phyloP scores from a whole-genome alignment of 2,329 filamentous ascomycete genomes.

The Penicillium capsulatum region DNA sequence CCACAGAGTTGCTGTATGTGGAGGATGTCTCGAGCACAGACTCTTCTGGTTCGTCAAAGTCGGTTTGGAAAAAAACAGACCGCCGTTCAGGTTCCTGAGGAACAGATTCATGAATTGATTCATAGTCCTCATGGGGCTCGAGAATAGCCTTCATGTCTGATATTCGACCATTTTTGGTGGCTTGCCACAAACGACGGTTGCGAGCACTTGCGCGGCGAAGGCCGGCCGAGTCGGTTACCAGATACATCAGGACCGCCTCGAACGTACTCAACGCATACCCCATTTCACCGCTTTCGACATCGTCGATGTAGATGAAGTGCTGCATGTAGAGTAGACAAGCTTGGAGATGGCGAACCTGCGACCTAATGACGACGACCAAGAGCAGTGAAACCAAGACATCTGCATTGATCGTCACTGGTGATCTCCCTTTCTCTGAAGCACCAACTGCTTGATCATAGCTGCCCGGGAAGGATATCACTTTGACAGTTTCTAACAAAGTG shows the following conservation, averaged over 20 bases:
- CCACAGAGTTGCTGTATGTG: constrained; percentile 20
- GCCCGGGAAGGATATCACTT: constrained; percentile 69
- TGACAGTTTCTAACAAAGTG: constrained; percentile 72
- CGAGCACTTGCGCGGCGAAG: constrained; percentile 78
- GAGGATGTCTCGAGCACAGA: constrained; percentile 20
- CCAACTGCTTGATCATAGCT: constrained; percentile 38
- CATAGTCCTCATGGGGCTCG: constrained; percentile 60
- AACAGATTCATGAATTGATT: constrained; percentile 26
- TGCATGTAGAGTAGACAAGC: constrained; percentile 91
- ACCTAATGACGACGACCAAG: constrained; percentile 85
- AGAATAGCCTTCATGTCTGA: constrained; percentile 72
- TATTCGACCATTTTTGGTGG: constrained; percentile 71
- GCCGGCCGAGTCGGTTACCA: constrained; percentile 74
- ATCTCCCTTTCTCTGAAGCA: constrained; percentile 50
- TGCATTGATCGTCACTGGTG: constrained; percentile 67
- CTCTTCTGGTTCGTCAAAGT: constrained; percentile 27
- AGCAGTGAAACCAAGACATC: constrained; percentile 90
- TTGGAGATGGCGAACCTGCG: constrained; percentile 80
- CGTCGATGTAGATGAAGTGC: constrained; percentile 95
- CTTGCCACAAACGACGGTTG: constrained; percentile 85
- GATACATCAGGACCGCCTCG: constrained; percentile 86
- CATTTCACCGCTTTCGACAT: constrained; percentile 93
- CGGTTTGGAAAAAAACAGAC: constrained; percentile 33
- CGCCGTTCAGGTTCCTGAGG: constrained; percentile 40
- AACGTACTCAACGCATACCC: constrained; percentile 95